These are phyloP conservation scores for Fusarium staphyleae DNA, from an alignment of 2,329 filamentous ascomycete genomes.

Conservation along the genomic window DNA sequence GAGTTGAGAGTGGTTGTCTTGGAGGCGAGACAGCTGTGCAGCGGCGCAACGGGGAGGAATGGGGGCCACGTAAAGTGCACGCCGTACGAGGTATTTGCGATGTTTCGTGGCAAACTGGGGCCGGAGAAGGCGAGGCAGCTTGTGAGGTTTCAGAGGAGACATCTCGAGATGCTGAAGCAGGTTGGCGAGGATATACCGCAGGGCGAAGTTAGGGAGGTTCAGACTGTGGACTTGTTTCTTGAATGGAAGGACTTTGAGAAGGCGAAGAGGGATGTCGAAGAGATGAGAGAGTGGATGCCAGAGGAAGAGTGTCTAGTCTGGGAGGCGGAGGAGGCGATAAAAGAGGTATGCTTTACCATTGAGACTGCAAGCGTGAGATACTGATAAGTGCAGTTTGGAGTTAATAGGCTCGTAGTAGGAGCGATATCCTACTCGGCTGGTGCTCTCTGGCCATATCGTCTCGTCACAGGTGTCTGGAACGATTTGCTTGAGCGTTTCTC, in stretches of 20 bases:
- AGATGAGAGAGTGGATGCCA: constrained; percentile 49
- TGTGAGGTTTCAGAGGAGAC: constrained; percentile 53
- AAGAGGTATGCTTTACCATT: constrained; percentile 35
- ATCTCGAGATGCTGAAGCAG: constrained; percentile 50
- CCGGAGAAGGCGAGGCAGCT: constrained; percentile 50
- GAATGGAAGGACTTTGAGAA: constrained; percentile 47
- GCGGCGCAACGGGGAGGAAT: constrained; percentile 62
- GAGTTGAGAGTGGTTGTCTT: constrained; percentile 51
- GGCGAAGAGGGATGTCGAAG: constrained; percentile 44
- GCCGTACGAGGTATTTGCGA: constrained; percentile 52
- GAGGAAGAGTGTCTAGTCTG: constrained; percentile 49
- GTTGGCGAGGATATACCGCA: constrained; percentile 47
- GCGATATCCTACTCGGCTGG: constrained; percentile 56
- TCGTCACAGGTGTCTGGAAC: constrained; percentile 56
- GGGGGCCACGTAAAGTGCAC: constrained; percentile 59
- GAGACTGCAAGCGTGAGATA: neutral
- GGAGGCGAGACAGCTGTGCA: constrained; percentile 58
- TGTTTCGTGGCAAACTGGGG: constrained; percentile 43
- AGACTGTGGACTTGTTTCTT: constrained; percentile 56
- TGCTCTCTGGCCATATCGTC: constrained; percentile 59
- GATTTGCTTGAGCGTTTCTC: constrained; percentile 48
- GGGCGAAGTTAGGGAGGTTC: constrained; percentile 54
- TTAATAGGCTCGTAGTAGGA: constrained; percentile 48
- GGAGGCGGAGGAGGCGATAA: constrained; percentile 45
- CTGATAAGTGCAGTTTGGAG: constrained; percentile 45